phyloP scores from a whole-genome alignment of 2,329 filamentous ascomycete genomes.

The Aspergillaceae sp. region DNA sequence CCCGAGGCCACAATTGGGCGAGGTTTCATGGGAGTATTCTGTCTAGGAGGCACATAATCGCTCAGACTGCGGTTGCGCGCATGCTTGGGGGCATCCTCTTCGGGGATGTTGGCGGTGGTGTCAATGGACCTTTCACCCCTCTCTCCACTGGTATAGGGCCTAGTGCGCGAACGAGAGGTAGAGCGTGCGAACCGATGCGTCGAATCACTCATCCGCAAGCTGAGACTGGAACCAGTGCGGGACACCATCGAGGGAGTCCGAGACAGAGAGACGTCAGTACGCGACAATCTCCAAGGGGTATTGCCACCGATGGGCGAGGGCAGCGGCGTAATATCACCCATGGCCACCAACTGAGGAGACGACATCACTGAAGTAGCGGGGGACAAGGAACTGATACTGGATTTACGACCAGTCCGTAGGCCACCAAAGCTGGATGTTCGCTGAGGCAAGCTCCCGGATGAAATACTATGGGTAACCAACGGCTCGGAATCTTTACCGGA shows the following conservation, averaged over 20 bases:
- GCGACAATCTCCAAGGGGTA: constrained; percentile 42
- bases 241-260: constrained; percentile 36
- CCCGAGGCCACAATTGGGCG: constrained; percentile 67
- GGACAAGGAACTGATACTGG: constrained; percentile 40
- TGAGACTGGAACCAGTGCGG: constrained; percentile 27
- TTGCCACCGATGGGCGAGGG: constrained; percentile 57
- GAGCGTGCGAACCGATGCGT: constrained; percentile 24
- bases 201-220: constrained; percentile 29
- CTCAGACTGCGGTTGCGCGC: constrained; percentile 74
- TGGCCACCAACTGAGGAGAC: constrained; percentile 64
- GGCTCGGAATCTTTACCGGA: constrained; percentile 26
- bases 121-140: constrained; percentile 20
- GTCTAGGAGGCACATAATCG: constrained; percentile 70
- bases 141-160: constrained; percentile 36
- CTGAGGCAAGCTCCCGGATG: constrained; percentile 32
- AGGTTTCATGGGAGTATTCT: constrained; percentile 53
- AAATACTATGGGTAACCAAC: constrained; percentile 32
- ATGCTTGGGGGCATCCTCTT: constrained; percentile 36
- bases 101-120: constrained; percentile 18
- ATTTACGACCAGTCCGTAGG: constrained; percentile 27
- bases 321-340: constrained; percentile 70
- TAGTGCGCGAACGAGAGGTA: constrained; percentile 23
- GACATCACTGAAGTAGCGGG: constrained; percentile 61
- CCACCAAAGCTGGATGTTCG: constrained; percentile 39
- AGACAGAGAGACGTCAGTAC: constrained; percentile 43